Conservation (phyloP, 352 stramenopile species). For the Phytophthora palmivora region DNA sequence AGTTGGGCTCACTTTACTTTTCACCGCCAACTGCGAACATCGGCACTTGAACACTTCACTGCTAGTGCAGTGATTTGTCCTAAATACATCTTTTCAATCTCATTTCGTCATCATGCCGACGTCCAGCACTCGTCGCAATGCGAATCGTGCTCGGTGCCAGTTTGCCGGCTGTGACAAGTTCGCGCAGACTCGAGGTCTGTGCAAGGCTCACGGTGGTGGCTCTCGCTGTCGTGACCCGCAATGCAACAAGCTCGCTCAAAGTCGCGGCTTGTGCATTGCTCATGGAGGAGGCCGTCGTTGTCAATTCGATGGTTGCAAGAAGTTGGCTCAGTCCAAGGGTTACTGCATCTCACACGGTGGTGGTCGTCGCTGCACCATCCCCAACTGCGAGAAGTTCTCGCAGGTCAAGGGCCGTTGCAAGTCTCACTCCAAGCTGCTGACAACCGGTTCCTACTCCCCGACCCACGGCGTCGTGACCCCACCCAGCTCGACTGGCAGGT, state of each 20-base stretch:
- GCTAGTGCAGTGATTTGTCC: conserved; percentile 7
- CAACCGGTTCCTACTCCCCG: conserved; percentile 27
- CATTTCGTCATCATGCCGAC: conserved; percentile 47
- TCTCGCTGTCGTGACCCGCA: conserved; percentile 76
- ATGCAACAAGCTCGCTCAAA: conserved; percentile 87
- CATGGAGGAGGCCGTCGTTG: conserved; percentile 81
- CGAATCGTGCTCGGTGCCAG: conserved; percentile 80
- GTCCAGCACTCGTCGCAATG: conserved; percentile 55
- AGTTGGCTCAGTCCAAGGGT: conserved; percentile 80
- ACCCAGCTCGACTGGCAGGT: conserved; percentile 23
- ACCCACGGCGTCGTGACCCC: conserved; percentile 34
- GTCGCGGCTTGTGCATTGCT: conserved; percentile 77
- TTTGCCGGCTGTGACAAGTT: conserved; percentile 84
- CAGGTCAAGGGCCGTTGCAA: conserved; percentile 89
- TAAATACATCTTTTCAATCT: conserved; percentile 32
- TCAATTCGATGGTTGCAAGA: conserved; percentile 74
- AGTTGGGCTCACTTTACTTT: conserved; percentile 44
- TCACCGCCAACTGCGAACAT: conserved; percentile 36
- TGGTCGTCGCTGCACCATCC: conserved; percentile 72
- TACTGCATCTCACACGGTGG: conserved; percentile 87
- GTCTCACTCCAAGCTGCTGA: conserved; percentile 81
- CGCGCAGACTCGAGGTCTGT: conserved; percentile 80
- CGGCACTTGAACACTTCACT: conserved; percentile 19
- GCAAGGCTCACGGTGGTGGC: conserved; percentile 86
- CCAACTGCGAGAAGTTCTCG: conserved; percentile 89